Evolutionary conservation across 805 yeast species (phyloP).

Genomic region (Starmerella geochares): DNA sequence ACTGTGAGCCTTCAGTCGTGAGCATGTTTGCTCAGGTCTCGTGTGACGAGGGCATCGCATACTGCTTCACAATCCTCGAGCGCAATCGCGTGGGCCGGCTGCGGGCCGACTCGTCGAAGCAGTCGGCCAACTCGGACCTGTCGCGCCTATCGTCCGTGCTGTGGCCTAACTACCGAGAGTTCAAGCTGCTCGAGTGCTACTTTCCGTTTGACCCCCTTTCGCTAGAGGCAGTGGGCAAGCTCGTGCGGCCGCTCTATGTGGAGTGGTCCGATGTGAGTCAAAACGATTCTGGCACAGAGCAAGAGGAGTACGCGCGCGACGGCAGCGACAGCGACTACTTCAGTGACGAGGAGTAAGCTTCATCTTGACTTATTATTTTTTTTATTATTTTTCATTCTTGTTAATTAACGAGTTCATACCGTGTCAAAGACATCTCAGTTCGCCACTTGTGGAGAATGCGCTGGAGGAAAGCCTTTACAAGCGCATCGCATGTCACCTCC

Average conservation of each 20-base stretch:
- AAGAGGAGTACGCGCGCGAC: constrained; percentile 4
- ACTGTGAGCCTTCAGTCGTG: constrained; percentile 88
- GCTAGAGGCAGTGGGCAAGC: constrained; percentile 48
- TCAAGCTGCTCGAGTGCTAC: constrained; percentile 81
- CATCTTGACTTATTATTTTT: not conserved
- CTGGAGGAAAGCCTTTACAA: too few relatives aligned
- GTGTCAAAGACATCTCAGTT: too few relatives aligned
- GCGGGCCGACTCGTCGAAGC: constrained; percentile 25
- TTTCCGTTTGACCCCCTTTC: constrained; percentile 93
- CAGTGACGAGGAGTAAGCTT: not conserved
- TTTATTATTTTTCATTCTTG: too few relatives aligned
- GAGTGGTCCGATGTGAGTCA: constrained; percentile 71
- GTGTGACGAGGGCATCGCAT: constrained; percentile 78
- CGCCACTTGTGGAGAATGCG: too few relatives aligned
- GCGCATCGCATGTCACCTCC: too few relatives aligned
- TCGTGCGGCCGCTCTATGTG: constrained; percentile 50
- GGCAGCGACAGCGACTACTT: constrained; percentile 1
- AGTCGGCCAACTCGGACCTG: constrained; percentile 15
- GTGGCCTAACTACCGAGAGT: constrained; percentile 61
- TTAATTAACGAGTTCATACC: not conserved
- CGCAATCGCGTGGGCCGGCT: constrained; percentile 68
- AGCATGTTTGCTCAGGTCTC: constrained; percentile 87
- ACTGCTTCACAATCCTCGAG: constrained; percentile 87
- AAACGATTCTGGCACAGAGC: constrained; percentile 25
- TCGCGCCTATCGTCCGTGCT: constrained; percentile 30